Evolutionary conservation across 1,284 basidiomycete species (phyloP), one percentile per base, ranked within the genome.

Genomic region (Phlebopus sp.): DNA sequence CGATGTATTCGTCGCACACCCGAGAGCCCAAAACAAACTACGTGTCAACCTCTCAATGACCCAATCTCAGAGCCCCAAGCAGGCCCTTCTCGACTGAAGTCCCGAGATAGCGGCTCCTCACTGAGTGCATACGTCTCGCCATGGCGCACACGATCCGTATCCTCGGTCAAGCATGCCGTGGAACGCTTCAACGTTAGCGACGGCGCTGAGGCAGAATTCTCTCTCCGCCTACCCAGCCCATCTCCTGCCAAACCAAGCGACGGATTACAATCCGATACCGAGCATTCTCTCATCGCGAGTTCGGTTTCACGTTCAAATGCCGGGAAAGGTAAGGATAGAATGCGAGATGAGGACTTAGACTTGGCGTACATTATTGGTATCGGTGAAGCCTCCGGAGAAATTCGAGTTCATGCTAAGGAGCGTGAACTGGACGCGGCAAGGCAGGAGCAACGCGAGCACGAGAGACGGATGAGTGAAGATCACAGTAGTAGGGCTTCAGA

Each of bases 361-460:
- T 39, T 59, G 1, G 57, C 59, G 7, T 58, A 58, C 18, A 56
- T 61, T 2, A 45, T 63, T 19, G 59, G 68, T 2, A 46, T 63
- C 17, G 59, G 68, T 13, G 61, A 80, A 44, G 69, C 67, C 2
- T 75, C 77, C 1, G 73, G 69, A 1, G 70, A 76, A 19, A 59
- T 73, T 9, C 71, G 70, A 5, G 75, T 85, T 8, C 64, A 67
- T 40, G 81, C 79, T 14, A 86, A 81, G 56, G 80, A 84, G 56
- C 68, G 70, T 13, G 84, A 86, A 56, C 64, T 87, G 38, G 62
- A 70, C 10, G 76, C 70, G 15, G 81, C 74, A 4, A 69, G 70
- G n/a, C 73, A 78, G 47, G 77, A 81, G 32, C 62, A 66, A 34
- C 70, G 70, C 17, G 50, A 55, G 50, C 72, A 75, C 47, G 75